Evolutionary conservation across 2,329 filamentous ascomycete species (phyloP), one percentile per base, ranked within the genome.

Genomic region (Sporothrix euskadiensis): DNA sequence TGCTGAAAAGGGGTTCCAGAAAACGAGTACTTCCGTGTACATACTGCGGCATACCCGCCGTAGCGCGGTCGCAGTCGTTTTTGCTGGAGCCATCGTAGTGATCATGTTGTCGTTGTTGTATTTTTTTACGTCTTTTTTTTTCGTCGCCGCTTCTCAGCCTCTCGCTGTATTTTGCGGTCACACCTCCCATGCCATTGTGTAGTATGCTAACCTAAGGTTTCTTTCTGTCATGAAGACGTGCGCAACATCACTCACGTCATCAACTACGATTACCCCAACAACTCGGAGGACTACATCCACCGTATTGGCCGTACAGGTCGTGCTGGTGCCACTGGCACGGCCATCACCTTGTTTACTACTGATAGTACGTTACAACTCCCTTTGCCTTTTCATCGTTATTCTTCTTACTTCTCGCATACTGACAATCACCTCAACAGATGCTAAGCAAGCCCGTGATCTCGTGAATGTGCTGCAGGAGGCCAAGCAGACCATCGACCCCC

Each of bases 221-320:
- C 41, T 82, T 86, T 83, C 86, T 81, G 85, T 76, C 61, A 12
- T 81, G 82, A 98, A 98, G 96, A 99, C 92, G 96, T 99, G 88
- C 95, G 94, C 57, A 97, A 99, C 89, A 99, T 99, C 87, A 98
- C 96, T 85, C 96, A 99, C 87, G 96, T 99, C 85, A 89, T 99
- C 86, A 98, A 98, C 91, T 98, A 98, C 93, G 96, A 98, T 84
- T 98, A 98, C 85, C 95, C 95, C 83, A 98, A 98, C 88, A 98
- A 98, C 85, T 90, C 96, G 80, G 96, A 99, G 86, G 95, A 98
- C 82, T 98, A 98, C 81, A 97, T 98, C 79, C 96, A 98, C 82
- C 92, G 96, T 83, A 96, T 95, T 83, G 96, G 96, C 80, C 92
- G 96, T 85, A 98, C 96, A 79, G 95, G 96, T 80, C 93, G 95